Evolutionary conservation across 2,329 filamentous ascomycete species (phyloP), one percentile per base, ranked within the genome.

Genomic region (Fusarium sp.): DNA sequence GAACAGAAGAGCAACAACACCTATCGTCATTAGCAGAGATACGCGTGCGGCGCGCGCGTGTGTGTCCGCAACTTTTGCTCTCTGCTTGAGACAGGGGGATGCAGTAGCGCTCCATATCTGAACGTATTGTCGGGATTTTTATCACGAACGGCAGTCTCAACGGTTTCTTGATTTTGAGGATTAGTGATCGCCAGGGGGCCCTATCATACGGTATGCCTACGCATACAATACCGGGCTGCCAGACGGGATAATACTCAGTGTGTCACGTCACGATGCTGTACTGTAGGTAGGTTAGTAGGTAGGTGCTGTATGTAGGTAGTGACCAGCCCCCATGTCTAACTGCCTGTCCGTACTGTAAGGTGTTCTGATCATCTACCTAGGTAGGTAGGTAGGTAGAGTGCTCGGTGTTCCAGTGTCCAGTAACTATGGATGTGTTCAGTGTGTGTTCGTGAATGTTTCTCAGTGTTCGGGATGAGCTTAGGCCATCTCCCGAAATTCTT

Each of bases 111-210:
- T 34, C 31, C 8, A 20, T 34, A 33, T 33, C 23, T 11, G 33
- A 38, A 38, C 47, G 10, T 45, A 45, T 13, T 18, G 52, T n/a
- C 53, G 47, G 52, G 50, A 57, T 55, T 54, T 23, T 23, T 56
- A 55, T 45, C 46, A 49, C 49, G 40, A 34, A 38, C 44, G 49
- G 31, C 52, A 65, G 59, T 41, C 59, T 65, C 65, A 69, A 69
- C 65, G 60, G 65, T 61, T 69, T 67, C 53, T 47, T 64, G 45
- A 53, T 46, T 62, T 57, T 28, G 23, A 42, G 55, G 67, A 73
- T 73, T 71, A 71, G 47, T 73, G 71, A 73, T 73, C 71, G 64
- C 67, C 69, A 72, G 67, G 67, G 61, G 30, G 23, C n/a, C n/a
- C 33, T 40, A 30, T 4, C 12, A 5, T 23, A 23, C 23, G 23